A percentile compares a stretch with the other conserved stretches of the same genome.
Conservation (phyloP, 495 filamentous ascomycete genomes). For the Hypoxylon intermedium region DNA sequence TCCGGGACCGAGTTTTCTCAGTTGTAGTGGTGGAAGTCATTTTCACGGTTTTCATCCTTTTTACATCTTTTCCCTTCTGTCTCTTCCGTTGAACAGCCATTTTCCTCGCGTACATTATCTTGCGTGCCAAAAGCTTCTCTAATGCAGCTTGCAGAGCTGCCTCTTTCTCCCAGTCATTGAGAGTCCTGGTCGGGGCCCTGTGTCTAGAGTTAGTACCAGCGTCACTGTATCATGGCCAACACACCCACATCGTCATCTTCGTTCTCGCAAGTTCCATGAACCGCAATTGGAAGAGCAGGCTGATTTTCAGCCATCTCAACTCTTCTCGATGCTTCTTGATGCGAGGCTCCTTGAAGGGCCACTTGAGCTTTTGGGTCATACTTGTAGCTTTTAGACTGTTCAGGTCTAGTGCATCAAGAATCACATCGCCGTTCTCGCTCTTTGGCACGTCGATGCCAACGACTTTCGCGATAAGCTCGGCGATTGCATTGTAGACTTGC, state of each 20-base stretch:
- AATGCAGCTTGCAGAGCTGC: constrained; percentile 5
- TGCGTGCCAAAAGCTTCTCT: constrained; percentile 6
- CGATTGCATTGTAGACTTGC: constrained; percentile 28
- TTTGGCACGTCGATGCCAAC: constrained; percentile 6
- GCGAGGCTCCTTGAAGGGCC: constrained; percentile 23
- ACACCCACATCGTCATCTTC: constrained; percentile 16
- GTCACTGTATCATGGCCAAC: neutral
- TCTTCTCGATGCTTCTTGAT: constrained; percentile 25
- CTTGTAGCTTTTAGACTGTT: constrained; percentile 4
- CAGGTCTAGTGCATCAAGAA: constrained; percentile 7
- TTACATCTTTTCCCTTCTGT: neutral
- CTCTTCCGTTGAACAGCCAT: neutral
- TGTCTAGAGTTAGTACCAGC: neutral
- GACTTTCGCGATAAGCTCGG: constrained; percentile 27
- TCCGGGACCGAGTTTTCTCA: too few species aligned
- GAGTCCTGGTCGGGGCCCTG: constrained; percentile 7
- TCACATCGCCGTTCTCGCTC: constrained; percentile 13
- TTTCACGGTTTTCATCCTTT: too few species aligned
- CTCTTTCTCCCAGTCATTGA: constrained; percentile 11
- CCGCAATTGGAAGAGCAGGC: constrained; percentile 18
- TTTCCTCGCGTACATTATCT: neutral
- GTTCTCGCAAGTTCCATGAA: constrained; percentile 27
- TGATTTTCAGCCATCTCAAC: constrained; percentile 28
- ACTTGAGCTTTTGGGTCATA: constrained; percentile 15
- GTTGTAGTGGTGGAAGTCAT: too few species aligned